Conservation (phyloP, 2,329 filamentous ascomycete species). For the Moelleriella libera region DNA sequence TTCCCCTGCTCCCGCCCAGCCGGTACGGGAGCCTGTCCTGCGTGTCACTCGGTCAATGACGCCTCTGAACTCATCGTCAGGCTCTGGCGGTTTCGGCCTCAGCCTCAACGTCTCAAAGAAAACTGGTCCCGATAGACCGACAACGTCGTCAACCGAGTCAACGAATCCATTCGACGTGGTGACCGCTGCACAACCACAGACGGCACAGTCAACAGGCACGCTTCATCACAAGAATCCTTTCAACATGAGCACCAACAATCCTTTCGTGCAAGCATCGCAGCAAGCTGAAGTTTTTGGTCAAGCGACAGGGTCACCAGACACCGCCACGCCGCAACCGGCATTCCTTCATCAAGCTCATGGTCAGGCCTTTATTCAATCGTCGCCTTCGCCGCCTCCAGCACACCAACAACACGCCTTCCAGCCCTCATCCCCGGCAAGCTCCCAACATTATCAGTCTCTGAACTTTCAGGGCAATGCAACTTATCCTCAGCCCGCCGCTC, state of each 20-base stretch:
- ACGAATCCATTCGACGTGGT: conserved; percentile 57
- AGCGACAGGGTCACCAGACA: too few relatives aligned
- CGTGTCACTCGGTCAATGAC: conserved; percentile 40
- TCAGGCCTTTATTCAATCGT: conserved; percentile 14
- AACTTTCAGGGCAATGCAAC: conserved; percentile 27
- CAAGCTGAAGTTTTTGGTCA: conserved; percentile 30
- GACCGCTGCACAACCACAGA: conserved; percentile 40
- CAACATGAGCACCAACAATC: conserved; percentile 46
- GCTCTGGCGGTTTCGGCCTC: conserved; percentile 14
- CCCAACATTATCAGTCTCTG: conserved; percentile 23
- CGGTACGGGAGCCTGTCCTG: conserved; percentile 31
- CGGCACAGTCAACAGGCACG: conserved; percentile 50
- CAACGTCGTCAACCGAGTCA: conserved; percentile 30
- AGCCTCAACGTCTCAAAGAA: conserved; percentile 18
- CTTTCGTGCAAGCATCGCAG: conserved; percentile 43
- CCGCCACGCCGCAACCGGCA: conserved; percentile 40
- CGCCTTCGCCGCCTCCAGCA: not conserved
- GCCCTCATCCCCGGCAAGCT: conserved; percentile 25
- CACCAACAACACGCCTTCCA: conserved; percentile 22
- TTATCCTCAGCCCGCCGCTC: conserved; percentile 22
- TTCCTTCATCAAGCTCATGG: conserved; percentile 56
- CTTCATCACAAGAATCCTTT: conserved; percentile 44
- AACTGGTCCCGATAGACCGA: conserved; percentile 16
- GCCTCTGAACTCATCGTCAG: conserved; percentile 27
- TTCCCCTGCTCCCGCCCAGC: conserved; percentile 18